phyloP scores from a whole-genome alignment of 345 rosid species.

The Eucalyptus rudis region DNA sequence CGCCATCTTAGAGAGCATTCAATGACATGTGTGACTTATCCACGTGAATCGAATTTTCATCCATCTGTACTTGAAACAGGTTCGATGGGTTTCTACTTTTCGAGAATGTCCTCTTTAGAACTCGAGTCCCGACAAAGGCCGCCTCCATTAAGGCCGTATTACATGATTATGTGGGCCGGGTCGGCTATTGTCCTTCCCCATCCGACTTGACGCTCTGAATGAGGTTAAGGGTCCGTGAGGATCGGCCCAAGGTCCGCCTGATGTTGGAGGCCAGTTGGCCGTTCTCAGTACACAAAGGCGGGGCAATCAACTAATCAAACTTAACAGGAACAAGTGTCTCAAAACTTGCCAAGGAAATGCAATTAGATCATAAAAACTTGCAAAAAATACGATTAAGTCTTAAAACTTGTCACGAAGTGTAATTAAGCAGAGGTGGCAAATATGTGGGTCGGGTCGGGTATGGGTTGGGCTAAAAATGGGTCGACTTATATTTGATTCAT shows the following conservation, averaged over 20 bases:
- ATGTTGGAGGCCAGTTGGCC: not conserved
- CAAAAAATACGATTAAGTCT: rapidly evolving
- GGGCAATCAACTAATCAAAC: not conserved
- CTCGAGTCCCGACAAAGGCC: not conserved
- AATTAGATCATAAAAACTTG: rapidly evolving
- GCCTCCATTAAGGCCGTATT: not conserved
- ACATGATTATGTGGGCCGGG: not conserved
- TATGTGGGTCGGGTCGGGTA: no score
- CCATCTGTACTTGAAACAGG: not conserved
- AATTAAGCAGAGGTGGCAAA: no score
- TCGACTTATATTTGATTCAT: no score
- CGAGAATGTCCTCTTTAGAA: not conserved
- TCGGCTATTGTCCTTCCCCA: not conserved
- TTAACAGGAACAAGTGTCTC: rapidly evolving
- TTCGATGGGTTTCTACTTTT: not conserved
- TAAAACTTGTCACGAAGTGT: rapidly evolving
- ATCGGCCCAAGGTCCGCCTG: not conserved
- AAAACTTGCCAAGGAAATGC: rapidly evolving
- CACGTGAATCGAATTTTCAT: not conserved
- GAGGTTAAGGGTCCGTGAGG: not conserved
- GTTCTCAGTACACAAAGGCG: not conserved
- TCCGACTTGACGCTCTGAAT: not conserved
- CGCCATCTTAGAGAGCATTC: not conserved
- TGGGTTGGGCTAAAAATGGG: no score
- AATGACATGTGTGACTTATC: not conserved